phyloP scores from a whole-genome alignment of 306 rosid species.

The Malus orientalis region DNA sequence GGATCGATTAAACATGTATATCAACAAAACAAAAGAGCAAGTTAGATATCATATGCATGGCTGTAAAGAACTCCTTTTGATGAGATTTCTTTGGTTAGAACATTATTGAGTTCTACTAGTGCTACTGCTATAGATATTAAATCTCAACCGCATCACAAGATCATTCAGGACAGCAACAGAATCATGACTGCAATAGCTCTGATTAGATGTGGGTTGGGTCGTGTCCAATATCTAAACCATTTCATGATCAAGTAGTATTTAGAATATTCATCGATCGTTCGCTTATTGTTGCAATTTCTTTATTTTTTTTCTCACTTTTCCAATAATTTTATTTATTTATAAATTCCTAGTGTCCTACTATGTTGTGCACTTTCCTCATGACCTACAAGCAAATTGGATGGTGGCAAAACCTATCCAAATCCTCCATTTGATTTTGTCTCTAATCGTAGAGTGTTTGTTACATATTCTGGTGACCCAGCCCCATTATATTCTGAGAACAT shows the following conservation, averaged over 20 bases:
- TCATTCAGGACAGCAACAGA: neutral
- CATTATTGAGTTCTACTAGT: neutral
- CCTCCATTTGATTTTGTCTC: neutral
- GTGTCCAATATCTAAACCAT: neutral
- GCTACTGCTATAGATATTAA: neutral
- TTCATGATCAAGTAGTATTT: neutral
- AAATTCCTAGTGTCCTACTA: neutral
- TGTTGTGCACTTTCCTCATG: neutral
- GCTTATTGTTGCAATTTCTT: neutral
- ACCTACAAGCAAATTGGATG: neutral
- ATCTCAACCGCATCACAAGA: neutral
- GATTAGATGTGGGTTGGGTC: neutral
- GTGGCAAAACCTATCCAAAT: slow-evolving; percentile 1
- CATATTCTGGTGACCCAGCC: neutral
- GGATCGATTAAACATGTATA: neutral
- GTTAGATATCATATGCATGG: neutral
- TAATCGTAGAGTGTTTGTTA: neutral
- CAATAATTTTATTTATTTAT: neutral
- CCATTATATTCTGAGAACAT: neutral
- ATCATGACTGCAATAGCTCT: neutral
- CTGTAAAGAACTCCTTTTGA: neutral
- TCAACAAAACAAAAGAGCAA: too few species aligned
- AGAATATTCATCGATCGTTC: neutral
- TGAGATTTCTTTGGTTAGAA: neutral
- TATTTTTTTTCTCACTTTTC: neutral